These are phyloP conservation scores for Petunia axillaris DNA, from an alignment of 257 asterid species.

Conservation along the genomic window DNA sequence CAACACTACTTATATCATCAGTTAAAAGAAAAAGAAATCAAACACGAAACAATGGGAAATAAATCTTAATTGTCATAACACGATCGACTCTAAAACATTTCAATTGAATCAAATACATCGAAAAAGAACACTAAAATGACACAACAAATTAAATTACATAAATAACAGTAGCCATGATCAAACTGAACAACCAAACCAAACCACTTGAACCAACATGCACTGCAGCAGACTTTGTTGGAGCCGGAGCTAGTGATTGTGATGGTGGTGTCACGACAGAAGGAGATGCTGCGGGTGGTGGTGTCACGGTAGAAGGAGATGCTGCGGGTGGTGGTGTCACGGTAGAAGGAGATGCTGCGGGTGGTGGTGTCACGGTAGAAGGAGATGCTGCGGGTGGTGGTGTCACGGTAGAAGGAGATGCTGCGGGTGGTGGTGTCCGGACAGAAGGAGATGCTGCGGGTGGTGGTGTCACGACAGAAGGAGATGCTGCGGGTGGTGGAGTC, in stretches of 20 bases:
- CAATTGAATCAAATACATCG: background rate
- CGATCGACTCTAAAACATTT: background rate
- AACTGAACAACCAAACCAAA: background rate
- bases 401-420: background rate
- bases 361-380: background rate
- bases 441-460: no score
- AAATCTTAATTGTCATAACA: background rate
- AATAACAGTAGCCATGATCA: background rate
- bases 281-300: background rate
- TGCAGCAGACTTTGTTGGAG: background rate
- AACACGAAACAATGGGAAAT: background rate
- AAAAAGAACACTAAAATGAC: background rate
- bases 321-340: background rate
- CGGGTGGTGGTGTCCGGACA: background rate
- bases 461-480: background rate
- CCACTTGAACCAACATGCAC: background rate
- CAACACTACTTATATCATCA: background rate
- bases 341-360: no score
- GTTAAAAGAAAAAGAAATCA: background rate
- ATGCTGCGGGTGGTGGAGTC: background rate
- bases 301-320: background rate
- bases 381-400: background rate
- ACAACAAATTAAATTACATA: slow-evolving; percentile 1
- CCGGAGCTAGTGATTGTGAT: background rate
- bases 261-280: background rate